These are phyloP conservation scores for Metrosideros polymorpha DNA, from an alignment of 441 rosid species.

Conservation along the genomic window DNA sequence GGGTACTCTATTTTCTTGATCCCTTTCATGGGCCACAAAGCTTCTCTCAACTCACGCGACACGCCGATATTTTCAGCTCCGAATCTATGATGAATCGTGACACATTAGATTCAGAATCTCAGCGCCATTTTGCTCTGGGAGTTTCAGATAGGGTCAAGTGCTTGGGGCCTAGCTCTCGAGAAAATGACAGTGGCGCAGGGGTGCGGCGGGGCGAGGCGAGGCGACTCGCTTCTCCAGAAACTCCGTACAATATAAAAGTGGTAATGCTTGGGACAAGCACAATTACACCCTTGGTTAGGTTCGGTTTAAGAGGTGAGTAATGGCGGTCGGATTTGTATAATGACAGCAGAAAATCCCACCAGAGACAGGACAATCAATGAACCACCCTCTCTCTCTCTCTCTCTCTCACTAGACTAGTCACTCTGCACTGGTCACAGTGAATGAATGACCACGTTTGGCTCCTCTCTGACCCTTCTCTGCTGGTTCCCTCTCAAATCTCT, in stretches of 20 bases:
- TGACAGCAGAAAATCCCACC: background rate
- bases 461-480: background rate
- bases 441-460: background rate
- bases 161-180: background rate
- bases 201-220: background rate
- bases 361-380: background rate
- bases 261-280: background rate
- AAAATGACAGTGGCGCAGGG: background rate
- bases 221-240: background rate
- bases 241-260: too few relatives aligned
- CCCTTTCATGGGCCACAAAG: background rate
- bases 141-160: background rate
- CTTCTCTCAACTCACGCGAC: background rate
- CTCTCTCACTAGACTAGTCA: background rate
- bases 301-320: background rate
- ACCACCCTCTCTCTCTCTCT: background rate
- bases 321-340: background rate
- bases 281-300: background rate
- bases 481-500: background rate
- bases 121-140: background rate
- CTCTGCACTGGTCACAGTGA: background rate
- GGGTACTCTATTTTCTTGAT: background rate
- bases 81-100: background rate
- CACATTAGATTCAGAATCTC: background rate
- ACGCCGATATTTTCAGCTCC: background rate